Evolutionary conservation across 1,284 basidiomycete species (phyloP), one percentile per base, ranked within the genome.

Genomic region (Sanguinoderma infundibulare): DNA sequence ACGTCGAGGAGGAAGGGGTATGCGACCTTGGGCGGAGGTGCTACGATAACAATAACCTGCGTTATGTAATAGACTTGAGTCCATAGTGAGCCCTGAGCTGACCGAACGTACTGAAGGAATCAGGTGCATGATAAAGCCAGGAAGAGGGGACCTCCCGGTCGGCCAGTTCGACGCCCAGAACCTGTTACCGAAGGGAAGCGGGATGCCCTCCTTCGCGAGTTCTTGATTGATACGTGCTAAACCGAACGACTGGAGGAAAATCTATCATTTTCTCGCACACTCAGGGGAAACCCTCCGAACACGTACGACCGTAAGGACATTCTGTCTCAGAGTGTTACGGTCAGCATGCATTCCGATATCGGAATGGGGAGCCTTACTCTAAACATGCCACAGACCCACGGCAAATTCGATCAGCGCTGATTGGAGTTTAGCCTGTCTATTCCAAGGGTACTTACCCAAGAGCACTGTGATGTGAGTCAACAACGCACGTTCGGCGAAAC

Each of bases 141-240:
- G 78, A 2, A 90, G 71, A 0, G 89, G 89, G 0, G 87, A 82
- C 63, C 81, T 78, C 68, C 81, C 35, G 72, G 87, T 89, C 0
- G 87, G 88, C 72, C 84, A 86, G 72, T 85, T 89, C 68, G 84
- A 87, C 3, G 88, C 85, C 69, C 89, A 87, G 71, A 87, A 82
- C 0, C 78, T 77, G 63, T 85, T 89, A 7, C 89, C 89, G 20
- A 90, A 74, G 70, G 15, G 85, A 76, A 17, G 85, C 82, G 42
- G 70, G 20, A 86, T 70, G 7, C 81, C 83, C 66, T 85, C 84
- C 64, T 85, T 85, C 1, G 84, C 69, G 35, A 71, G 69, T 56
- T 74, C 73, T 66, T 74, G 73, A 57, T 73, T 74, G 38, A 74
- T 60, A 14, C 73, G 71, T 5, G 71, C 64, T 6, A 69, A 65